These are phyloP conservation scores for Erythrobasidium yunnanense DNA, from an alignment of 768 basidiomycete species.

Conservation along the genomic window DNA sequence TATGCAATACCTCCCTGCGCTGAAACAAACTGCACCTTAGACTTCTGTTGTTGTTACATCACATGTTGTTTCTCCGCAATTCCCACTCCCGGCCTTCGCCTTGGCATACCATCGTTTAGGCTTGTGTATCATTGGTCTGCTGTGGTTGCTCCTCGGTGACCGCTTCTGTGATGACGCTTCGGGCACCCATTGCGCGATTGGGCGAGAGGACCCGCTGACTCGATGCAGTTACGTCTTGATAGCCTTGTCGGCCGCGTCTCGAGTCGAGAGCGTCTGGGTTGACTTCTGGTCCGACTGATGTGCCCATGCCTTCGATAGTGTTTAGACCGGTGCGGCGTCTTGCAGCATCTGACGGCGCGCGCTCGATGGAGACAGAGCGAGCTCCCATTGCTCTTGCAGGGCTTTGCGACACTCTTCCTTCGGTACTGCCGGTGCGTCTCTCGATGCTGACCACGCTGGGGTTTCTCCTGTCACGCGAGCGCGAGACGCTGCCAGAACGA, in stretches of 20 bases:
- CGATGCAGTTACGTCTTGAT: not conserved
- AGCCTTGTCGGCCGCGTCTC: not conserved
- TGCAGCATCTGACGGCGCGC: not conserved
- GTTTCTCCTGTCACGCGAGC: not conserved
- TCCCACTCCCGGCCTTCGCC: no score
- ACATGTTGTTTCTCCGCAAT: no score
- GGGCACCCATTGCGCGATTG: not conserved
- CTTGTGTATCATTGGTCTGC: not conserved
- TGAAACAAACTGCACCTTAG: not conserved
- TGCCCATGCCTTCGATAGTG: slow-evolving; percentile 24
- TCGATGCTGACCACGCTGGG: not conserved
- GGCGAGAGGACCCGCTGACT: not conserved
- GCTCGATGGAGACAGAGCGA: slow-evolving; percentile 15
- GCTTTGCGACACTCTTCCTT: not conserved
- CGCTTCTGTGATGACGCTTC: not conserved
- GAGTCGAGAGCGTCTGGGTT: slow-evolving; percentile 19
- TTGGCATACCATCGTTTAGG: not conserved
- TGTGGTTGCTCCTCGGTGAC: not conserved
- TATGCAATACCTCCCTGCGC: not conserved
- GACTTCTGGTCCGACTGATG: slow-evolving; percentile 15
- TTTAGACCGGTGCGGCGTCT: not conserved
- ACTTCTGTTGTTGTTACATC: no score
- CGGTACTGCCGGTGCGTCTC: not conserved
- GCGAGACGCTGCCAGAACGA: slow-evolving; percentile 12
- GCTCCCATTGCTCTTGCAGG: slow-evolving; percentile 19